Evolutionary conservation across 2,329 filamentous ascomycete species (phyloP), one percentile per base, ranked within the genome.

Genomic region (Pestalotiopsis sp.): DNA sequence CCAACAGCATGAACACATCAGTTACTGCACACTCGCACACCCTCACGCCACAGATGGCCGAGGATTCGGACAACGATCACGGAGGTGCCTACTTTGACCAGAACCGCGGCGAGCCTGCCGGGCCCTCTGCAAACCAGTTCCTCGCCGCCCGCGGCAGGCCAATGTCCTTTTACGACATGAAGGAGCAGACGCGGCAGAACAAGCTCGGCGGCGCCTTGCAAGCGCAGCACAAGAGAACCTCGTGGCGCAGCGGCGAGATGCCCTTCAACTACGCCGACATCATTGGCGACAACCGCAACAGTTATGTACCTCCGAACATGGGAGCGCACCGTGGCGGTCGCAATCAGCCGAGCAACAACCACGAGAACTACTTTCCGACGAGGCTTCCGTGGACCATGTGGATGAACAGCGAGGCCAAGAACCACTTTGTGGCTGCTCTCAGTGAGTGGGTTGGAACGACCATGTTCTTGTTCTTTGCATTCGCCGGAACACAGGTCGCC

Each of bases 371-470:
- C 23, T 65, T 66, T 12, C 76, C 63, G 2, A 66, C 84, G 76
- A 79, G 82, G 36, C 75, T 85, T 27, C 83, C 83, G 2, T 78
- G 81, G 75, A 81, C 80, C 4, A 77, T 82, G 60, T 84, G 82
- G 83, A 84, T 85, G 83, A 81, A 84, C 73, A 82, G 80, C n/a
- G 73, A 79, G 64, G 72, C 83, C 69, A 85, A 84, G 77, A 82
- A 85, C 74, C 78, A 81, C 75, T 78, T 81, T 67, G 73, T 82
- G 45, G 76, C 81, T 62, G 73, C 75, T 56, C 64, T 72, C 13
- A 79, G 80, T 56, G 81, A 83, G 71, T 76, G 82, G 11, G 78
- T 82, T 14, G 81, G 81, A 56, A 83, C 81, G 2, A 79, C 80
- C 27, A 79, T 82, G 76, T 83, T 83, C 69, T 77, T 83, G 63